Base-by-base conservation (phyloP, 306 rosid genomes). In the Amphicarpaea edgeworthii region DNA sequence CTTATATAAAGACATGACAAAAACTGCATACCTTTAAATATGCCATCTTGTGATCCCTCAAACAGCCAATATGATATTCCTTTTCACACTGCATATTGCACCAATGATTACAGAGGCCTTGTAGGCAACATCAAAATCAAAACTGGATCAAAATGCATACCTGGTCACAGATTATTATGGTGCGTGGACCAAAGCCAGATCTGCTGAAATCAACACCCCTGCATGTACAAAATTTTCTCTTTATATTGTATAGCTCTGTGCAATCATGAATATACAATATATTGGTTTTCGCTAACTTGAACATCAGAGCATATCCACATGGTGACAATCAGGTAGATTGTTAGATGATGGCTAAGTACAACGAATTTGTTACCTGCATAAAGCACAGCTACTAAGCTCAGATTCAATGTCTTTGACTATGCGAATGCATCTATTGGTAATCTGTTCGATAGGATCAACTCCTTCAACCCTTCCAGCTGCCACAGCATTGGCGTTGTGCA, bases 31-130 rank as follows among this genome's bases (percentile, higher is more conserved):
- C 98, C 97, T 94, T 83, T 60, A 94, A 78, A 85, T 78, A 88
- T 80, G 96, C 94, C 96, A 94, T 91, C 83, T 94, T 94, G 85
- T 90, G 94, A 70, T 90, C 93, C 87, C 89, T 86, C 88, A 94
- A 86, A 87, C 98, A 94, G 82, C 97, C 98, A 66, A 94, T 90
- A 75, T 94, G 98, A 87, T 86, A 94, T 82, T 94, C 97, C 88
- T 87, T 91, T 88, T 91, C 98, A 76, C 98, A 94, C 98, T 94
- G 86, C 62, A 78, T 21, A 62, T 19, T 26, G 73, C 53, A 68
- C 41, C 46, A 34, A 68, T 38, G 71, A 58, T 37, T 23, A 24
- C 21, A 37, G 57, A 17, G 68, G 58, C 72, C 72, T 77, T 40
- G 47, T 30, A 78, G 24, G 38, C 12, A 40, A 67, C 26, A 57